Conservation (phyloP, 805 yeast genomes). For the Yarrowia keelungensis region DNA sequence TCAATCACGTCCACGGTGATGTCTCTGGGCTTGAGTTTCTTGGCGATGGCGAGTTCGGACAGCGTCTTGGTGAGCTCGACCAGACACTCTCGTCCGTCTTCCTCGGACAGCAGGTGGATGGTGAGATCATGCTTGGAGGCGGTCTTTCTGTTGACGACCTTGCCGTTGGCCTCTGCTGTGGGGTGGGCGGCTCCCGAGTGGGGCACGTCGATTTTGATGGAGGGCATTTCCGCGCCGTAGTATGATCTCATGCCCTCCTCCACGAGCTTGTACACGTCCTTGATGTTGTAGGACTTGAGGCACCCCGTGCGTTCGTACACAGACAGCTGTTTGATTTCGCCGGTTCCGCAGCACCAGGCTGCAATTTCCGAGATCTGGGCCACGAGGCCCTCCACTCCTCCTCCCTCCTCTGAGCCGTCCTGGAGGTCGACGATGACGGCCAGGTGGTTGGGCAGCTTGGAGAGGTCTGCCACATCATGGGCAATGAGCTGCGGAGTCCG, state of each 20-base stretch:
- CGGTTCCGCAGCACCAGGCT: constrained; percentile 81
- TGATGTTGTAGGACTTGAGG: constrained; percentile 54
- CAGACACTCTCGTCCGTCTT: constrained; percentile 89
- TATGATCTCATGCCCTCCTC: constrained; percentile 67
- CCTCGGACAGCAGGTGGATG: constrained; percentile 69
- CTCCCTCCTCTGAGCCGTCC: constrained; percentile 83
- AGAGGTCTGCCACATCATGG: constrained; percentile 74
- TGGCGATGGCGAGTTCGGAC: constrained; percentile 71
- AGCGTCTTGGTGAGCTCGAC: constrained; percentile 87
- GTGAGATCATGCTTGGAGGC: constrained; percentile 53
- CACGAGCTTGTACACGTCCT: constrained; percentile 61
- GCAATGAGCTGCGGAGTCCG: constrained; percentile 76
- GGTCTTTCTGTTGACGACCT: constrained; percentile 15
- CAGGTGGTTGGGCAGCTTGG: constrained; percentile 78
- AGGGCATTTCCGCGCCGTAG: constrained; percentile 77
- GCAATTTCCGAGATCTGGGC: constrained; percentile 77
- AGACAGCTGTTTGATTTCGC: constrained; percentile 76
- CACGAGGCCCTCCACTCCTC: constrained; percentile 83
- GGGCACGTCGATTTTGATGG: constrained; percentile 68
- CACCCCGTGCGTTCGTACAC: constrained; percentile 83
- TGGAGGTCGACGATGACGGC: constrained; percentile 78
- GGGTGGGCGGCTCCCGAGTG: constrained; percentile 52
- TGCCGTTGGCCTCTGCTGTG: constrained; percentile 42
- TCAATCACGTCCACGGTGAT: constrained; percentile 79
- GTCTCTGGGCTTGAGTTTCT: constrained; percentile 68